Base-by-base conservation (phyloP, 352 stramenopile genomes). In the Pythium brassicae region DNA sequence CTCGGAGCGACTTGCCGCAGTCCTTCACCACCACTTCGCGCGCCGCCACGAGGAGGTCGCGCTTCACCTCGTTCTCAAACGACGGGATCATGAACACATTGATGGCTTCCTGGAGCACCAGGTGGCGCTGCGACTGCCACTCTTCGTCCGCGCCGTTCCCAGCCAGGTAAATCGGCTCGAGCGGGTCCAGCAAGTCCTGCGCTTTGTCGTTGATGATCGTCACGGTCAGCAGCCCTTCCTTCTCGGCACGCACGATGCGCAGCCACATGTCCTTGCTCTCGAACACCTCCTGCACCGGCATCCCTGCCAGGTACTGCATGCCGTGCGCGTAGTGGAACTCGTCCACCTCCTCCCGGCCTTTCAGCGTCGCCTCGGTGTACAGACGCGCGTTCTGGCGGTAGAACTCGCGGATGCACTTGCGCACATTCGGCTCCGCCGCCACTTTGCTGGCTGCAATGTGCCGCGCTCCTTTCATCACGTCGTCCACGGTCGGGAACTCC, bases 301-400 rank as follows among this genome's bases (percentile, higher is more conserved):
- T 94, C 11, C 79, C 82, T 10, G 80, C 72, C 32, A 96, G 74
- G 49, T 96, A 96, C 62, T 96, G 86, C 26, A 96, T 57, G 25
- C 86, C 86, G 42, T 96, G 83, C 6, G 71, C 86, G 44, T 92
- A 94, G 55, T 96, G 86, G 48, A 94, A 94, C 56, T 94, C 84
- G 42, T 96, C 86, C 27, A 96, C 86, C 66, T 96, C 86, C 57
- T 94, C 86, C 4, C 82, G 71, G 7, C 86, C 86, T 60, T 96
- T 96, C 3, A 50, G 32, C 10, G 86, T 96, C 34, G 86, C 69
- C 50, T 92, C 77, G 11, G 86, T 94, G 53, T 57, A 92, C 47
- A 96, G 57, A 22, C 74, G 65, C 17, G 85, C 84, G 20, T 89
- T 77, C 34, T 89, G 84, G 14, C 82, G 81, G 46, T 89, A 96